Evolutionary conservation across 2,329 filamentous ascomycete genomes (phyloP).

Genomic region (Ceratocystis cacaofunesta): DNA sequence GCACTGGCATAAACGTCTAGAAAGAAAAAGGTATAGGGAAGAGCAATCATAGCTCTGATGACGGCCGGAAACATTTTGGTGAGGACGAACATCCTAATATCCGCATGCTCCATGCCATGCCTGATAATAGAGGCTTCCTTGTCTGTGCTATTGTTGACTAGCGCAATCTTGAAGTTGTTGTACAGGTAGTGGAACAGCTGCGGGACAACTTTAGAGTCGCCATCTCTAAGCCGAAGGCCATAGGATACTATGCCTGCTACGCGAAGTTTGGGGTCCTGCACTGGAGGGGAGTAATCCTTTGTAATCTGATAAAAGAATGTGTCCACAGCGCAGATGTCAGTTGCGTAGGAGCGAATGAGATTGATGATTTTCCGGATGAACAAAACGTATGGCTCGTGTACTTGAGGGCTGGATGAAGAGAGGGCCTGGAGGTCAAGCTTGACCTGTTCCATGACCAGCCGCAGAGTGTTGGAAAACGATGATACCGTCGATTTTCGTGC

Average conservation of each 20-base stretch:
- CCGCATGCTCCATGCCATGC: conserved; percentile 31
- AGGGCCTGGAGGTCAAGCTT: conserved; percentile 33
- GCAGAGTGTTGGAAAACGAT: conserved; percentile 32
- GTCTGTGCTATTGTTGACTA: conserved; percentile 34
- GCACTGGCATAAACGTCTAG: conserved; percentile 37
- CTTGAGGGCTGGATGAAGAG: conserved; percentile 22
- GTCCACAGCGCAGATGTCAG: conserved; percentile 39
- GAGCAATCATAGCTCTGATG: conserved; percentile 27
- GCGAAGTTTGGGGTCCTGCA: conserved; percentile 41
- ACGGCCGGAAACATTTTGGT: conserved; percentile 41
- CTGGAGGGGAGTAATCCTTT: conserved; percentile 39
- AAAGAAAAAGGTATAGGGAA: conserved; percentile 31
- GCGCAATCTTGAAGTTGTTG: conserved; percentile 41
- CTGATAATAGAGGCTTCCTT: conserved; percentile 33
- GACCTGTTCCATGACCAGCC: conserved; percentile 38
- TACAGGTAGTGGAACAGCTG: conserved; percentile 43
- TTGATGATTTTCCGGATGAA: conserved; percentile 39
- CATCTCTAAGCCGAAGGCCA: conserved; percentile 39
- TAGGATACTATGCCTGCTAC: conserved; percentile 41
- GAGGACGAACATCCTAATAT: conserved; percentile 34
- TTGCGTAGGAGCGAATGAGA: conserved; percentile 38
- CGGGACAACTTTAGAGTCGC: conserved; percentile 32
- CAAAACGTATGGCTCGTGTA: conserved; percentile 34
- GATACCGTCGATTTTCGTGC: conserved; percentile 26
- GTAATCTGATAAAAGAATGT: conserved; percentile 42